phyloP scores from a whole-genome alignment of 2,329 filamentous ascomycete genomes.

The Aspergillus tamarii region DNA sequence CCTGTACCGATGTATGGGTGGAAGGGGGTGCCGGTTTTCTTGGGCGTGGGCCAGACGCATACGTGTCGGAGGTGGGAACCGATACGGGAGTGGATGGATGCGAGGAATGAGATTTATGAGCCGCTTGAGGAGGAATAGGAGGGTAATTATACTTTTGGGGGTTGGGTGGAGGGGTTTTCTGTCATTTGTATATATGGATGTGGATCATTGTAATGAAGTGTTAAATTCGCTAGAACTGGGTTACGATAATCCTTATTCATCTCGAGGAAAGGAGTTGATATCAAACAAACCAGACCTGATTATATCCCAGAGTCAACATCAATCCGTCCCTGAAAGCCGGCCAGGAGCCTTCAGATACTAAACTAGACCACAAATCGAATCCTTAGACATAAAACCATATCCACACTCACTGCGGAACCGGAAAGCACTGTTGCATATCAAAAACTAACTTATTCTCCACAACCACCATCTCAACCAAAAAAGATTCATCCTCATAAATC shows the following conservation, averaged over 20 bases:
- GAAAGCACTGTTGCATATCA: neutral
- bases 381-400: too few species aligned
- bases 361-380: too few species aligned
- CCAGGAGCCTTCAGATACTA: rapidly evolving
- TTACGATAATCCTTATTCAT: too few species aligned
- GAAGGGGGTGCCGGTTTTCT: neutral
- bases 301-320: neutral
- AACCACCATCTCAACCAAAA: neutral
- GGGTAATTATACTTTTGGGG: neutral
- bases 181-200: neutral
- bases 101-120: neutral
- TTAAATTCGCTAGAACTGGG: rapidly evolving
- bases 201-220: neutral
- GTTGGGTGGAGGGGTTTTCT: neutral
- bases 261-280: too few species aligned
- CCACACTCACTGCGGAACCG: neutral
- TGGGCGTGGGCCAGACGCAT: neutral
- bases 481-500: too few species aligned
- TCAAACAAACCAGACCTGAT: neutral
- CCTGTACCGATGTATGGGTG: neutral
- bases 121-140: neutral
- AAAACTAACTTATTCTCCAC: neutral
- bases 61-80: neutral
- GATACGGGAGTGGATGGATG: neutral
- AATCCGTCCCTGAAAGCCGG: too few species aligned